Evolutionary conservation across 805 yeast genomes (phyloP).

Genomic region (Sugiyamaella floridensis): DNA sequence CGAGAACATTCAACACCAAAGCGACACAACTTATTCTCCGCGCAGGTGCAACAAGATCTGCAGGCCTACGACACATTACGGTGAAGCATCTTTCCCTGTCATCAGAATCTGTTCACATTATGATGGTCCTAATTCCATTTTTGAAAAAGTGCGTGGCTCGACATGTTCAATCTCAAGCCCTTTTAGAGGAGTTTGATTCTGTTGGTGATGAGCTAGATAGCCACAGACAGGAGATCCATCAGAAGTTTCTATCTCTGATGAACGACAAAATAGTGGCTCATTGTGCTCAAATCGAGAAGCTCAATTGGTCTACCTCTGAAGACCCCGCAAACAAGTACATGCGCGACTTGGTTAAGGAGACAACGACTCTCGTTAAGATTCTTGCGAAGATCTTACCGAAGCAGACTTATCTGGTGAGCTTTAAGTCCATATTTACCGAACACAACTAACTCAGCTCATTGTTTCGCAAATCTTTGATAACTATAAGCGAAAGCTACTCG

Average conservation of each 20-base stretch:
- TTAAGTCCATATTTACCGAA: not conserved
- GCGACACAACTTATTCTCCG: constrained; percentile 56
- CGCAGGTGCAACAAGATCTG: constrained; percentile 70
- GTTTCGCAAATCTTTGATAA: constrained; percentile 38
- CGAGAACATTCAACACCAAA: constrained; percentile 47
- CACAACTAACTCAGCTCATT: constrained; percentile 21
- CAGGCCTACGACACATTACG: constrained; percentile 66
- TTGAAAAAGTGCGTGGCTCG: constrained; percentile 30
- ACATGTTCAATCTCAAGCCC: constrained; percentile 24
- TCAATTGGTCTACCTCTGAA: constrained; percentile 43
- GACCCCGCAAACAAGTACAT: constrained; percentile 53
- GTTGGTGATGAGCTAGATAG: constrained; percentile 42
- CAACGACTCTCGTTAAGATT: constrained; percentile 55
- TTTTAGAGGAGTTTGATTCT: constrained; percentile 34
- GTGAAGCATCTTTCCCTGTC: constrained; percentile 65
- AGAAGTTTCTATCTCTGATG: constrained; percentile 65
- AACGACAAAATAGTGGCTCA: constrained; percentile 51
- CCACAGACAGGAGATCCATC: constrained; percentile 56
- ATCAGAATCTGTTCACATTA: constrained; percentile 53
- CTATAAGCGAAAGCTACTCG: constrained; percentile 50
- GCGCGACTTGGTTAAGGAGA: constrained; percentile 60
- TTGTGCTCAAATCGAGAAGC: constrained; percentile 39
- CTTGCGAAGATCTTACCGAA: constrained; percentile 52
- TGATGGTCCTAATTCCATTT: constrained; percentile 36
- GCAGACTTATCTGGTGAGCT: constrained; percentile 23